phyloP scores from a whole-genome alignment of 345 rosid genomes.

The Populus davidiana region DNA sequence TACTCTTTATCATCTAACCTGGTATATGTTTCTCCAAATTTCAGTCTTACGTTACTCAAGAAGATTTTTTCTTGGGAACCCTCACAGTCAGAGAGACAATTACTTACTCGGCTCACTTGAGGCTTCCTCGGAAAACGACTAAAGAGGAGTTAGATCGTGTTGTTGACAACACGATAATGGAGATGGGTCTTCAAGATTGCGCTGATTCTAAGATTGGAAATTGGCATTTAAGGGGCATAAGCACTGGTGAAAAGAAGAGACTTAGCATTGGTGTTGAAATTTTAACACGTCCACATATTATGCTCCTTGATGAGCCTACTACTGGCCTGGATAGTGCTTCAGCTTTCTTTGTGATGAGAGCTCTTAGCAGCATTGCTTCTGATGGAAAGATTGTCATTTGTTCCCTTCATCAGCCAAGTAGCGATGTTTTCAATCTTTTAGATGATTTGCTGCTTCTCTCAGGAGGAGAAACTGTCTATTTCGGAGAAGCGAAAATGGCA shows the following conservation, averaged over 20 bases:
- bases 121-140: constrained; percentile 16
- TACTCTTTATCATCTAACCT: too few relatives aligned
- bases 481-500: too few relatives aligned
- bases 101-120: constrained; percentile 28
- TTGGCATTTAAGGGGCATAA: constrained; percentile 36
- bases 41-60: constrained; percentile 24
- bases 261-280: constrained; percentile 35
- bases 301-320: too few relatives aligned
- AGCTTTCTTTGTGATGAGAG: too few relatives aligned
- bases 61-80: constrained; percentile 16
- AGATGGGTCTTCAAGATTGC: constrained; percentile 38
- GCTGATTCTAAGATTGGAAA: constrained; percentile 28
- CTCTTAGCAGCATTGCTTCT: too few relatives aligned
- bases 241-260: constrained; percentile 37
- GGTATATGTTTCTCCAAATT: too few relatives aligned
- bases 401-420: too few relatives aligned
- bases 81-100: constrained; percentile 37
- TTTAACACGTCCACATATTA: background rate
- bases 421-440: too few relatives aligned
- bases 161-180: constrained; percentile 25
- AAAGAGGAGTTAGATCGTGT: constrained; percentile 10
- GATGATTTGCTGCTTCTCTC: too few relatives aligned
- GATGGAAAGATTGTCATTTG: too few relatives aligned
- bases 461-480: too few relatives aligned
- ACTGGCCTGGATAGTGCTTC: too few relatives aligned